Evolutionary conservation across 352 stramenopile genomes (phyloP), one percentile per base, ranked within the genome.

Genomic region (Globisporangium acanthophoron): DNA sequence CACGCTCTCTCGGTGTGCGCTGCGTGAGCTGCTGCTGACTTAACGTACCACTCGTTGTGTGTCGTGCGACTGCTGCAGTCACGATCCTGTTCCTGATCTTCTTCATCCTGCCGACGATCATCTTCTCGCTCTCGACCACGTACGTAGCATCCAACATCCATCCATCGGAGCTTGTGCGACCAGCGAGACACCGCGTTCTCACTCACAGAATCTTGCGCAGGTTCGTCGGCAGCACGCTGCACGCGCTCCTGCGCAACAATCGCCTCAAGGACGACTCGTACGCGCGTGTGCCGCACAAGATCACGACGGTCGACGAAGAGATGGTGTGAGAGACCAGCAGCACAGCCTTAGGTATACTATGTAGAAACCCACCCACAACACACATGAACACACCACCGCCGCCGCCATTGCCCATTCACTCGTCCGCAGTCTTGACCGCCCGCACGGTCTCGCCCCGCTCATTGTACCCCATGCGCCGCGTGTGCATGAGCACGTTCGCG

Each of bases 381-480:
- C 35, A 40, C 31, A 8, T 15, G 8, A 20, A 29, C 37, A 52
- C 24, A 58, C 16, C 24, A 52, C 7, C 7, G 18, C 11, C 8
- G 43, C 15, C 27, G 44, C 11, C 48, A 24, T 21, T 5, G 18
- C 43, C 15, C 24, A 18, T 15, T 15, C 29, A 29, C 18, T 44
- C 2, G 11, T 21, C 18, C 13, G 3, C n/a, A 24, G 7, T 49
- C n/a, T 1, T 11, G 21, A 78, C 63, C 20, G 85, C 71, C 13
- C 61, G 63, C 16, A 92, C 87, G 0, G 85, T 93, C 29, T 92
- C 76, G n/a, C 85, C 87, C 21, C 71, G 70, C 44, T 73, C 65
- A 47, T 96, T 90, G 69, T 96, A 96, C 15, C 85, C 87, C 85
- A 94, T 95, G 21, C 78, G 76, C 1, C 69, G 74, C 44, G 85